phyloP scores from a whole-genome alignment of 2,329 filamentous ascomycete species.

The Exophiala phaeomuriformis region DNA sequence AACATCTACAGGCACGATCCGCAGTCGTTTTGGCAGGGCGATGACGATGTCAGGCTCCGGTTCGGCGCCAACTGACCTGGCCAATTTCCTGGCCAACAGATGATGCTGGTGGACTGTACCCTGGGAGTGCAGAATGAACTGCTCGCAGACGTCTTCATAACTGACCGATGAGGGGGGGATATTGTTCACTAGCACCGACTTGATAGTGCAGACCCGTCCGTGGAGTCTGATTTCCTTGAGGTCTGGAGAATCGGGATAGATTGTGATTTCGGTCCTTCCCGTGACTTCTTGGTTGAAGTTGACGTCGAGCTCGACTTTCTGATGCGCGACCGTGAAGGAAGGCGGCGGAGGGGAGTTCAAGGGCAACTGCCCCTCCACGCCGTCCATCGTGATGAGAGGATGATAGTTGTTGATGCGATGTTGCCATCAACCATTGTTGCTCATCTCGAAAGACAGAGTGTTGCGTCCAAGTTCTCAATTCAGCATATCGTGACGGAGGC shows the following conservation, averaged over 20 bases:
- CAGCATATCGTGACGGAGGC: neutral
- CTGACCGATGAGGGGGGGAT: constrained; percentile 33
- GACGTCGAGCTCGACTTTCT: constrained; percentile 82
- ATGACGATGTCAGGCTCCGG: constrained; percentile 54
- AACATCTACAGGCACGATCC: constrained; percentile 46
- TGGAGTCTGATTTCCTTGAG: constrained; percentile 52
- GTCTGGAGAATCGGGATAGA: constrained; percentile 56
- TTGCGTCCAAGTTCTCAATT: neutral
- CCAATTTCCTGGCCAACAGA: constrained; percentile 61
- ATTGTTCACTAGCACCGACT: constrained; percentile 43
- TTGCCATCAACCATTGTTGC: neutral
- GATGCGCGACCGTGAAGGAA: constrained; percentile 55
- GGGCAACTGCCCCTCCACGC: constrained; percentile 4
- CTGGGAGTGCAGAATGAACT: constrained; percentile 38
- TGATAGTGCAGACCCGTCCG: constrained; percentile 55
- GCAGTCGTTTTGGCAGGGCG: constrained; percentile 45
- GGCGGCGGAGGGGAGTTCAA: neutral
- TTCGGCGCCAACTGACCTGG: constrained; percentile 40
- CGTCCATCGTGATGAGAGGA: constrained; percentile 2
- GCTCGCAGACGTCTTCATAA: constrained; percentile 38
- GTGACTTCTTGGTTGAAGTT: constrained; percentile 72
- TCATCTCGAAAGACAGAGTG: neutral
- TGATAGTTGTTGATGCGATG: neutral
- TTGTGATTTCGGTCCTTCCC: constrained; percentile 73
- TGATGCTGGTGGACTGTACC: constrained; percentile 64